A percentile compares a stretch with the other conserved stretches of the same genome.
Evolutionary conservation across 495 filamentous ascomycete species (phyloP).

Genomic region (Daldinia bambusicola): DNA sequence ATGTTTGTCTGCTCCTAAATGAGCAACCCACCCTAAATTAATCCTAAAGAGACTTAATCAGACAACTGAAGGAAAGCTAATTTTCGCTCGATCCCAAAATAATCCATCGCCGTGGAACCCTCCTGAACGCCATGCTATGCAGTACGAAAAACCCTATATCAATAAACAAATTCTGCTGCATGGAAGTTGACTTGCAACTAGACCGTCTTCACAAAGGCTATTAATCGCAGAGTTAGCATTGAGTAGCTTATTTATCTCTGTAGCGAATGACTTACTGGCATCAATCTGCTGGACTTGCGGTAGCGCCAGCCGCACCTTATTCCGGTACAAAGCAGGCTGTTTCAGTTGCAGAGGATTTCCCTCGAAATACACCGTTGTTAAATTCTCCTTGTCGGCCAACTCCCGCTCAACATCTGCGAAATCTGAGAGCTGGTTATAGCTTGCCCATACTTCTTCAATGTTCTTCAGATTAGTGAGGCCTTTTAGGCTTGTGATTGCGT

Average conservation of each 20-base stretch:
- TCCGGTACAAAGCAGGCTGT: constrained; percentile 82
- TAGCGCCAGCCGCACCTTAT: constrained; percentile 88
- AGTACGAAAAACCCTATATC: constrained; percentile 18
- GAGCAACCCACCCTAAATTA: constrained; percentile 5
- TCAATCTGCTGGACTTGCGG: constrained; percentile 93
- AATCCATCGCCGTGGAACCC: constrained; percentile 11
- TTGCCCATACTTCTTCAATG: constrained; percentile 94
- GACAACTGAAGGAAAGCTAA: constrained; percentile 12
- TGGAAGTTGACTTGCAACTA: constrained; percentile 4
- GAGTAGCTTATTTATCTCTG: neutral
- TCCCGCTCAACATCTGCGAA: constrained; percentile 87
- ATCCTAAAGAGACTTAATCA: constrained; percentile 15
- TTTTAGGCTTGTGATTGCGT: constrained; percentile 78
- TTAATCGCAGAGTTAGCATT: constrained; percentile 52
- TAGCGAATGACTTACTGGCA: constrained; percentile 77
- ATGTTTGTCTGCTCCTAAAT: constrained; percentile 3
- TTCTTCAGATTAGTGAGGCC: constrained; percentile 74
- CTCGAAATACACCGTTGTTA: constrained; percentile 97
- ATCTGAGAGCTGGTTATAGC: constrained; percentile 80
- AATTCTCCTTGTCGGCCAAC: constrained; percentile 76
- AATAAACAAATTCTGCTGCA: neutral
- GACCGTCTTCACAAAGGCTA: constrained; percentile 53
- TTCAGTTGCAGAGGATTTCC: constrained; percentile 88
- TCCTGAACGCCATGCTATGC: constrained; percentile 50
- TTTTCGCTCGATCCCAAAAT: constrained; percentile 12